Percentiles rank a stretch among this genome's conserved stretches.
phyloP scores from a whole-genome alignment of 768 basidiomycete species.

The Tubosaeta brunneosetosa region DNA sequence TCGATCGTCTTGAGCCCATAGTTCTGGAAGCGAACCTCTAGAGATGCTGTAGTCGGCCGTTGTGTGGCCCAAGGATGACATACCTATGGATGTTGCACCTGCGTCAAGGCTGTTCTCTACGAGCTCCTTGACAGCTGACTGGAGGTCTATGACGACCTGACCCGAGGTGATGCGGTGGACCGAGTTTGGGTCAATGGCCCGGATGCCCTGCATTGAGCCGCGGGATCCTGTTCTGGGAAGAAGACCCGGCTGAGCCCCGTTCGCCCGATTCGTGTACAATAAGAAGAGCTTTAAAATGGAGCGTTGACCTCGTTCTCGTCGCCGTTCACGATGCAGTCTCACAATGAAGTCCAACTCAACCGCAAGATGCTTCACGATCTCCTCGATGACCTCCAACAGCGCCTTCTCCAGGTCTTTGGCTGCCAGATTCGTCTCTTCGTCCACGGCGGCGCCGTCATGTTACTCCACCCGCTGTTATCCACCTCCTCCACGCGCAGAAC shows the following conservation, averaged over 20 bases:
- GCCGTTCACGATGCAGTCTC: conserved; percentile 16
- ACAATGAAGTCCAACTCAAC: conserved; percentile 35
- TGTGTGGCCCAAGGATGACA: conserved; percentile 17
- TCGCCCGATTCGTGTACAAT: not conserved
- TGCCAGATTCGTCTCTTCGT: conserved; percentile 55
- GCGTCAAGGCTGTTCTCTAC: conserved; percentile 97
- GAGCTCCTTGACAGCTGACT: conserved; percentile 92
- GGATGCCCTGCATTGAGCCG: conserved; percentile 28
- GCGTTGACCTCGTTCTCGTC: not conserved
- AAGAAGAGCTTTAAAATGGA: not conserved
- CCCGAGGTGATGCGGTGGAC: conserved; percentile 90
- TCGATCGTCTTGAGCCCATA: conserved; percentile 80
- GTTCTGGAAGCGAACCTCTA: conserved; percentile 89
- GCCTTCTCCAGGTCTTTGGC: conserved; percentile 42
- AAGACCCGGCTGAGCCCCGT: not conserved
- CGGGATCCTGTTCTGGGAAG: not conserved
- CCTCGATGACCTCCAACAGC: conserved; percentile 50
- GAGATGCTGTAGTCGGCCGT: not conserved
- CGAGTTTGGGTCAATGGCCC: conserved; percentile 68
- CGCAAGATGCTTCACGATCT: conserved; percentile 37
- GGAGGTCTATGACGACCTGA: conserved; percentile 91
- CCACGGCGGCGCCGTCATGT: conserved; percentile 75
- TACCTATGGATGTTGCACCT: conserved; percentile 81
- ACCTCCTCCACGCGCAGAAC: conserved; percentile 41
- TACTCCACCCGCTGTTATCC: conserved; percentile 49